Percentiles rank a stretch among this genome's conserved stretches.
phyloP scores from a whole-genome alignment of 1,284 basidiomycete genomes.

The Ganoderma lucidum region DNA sequence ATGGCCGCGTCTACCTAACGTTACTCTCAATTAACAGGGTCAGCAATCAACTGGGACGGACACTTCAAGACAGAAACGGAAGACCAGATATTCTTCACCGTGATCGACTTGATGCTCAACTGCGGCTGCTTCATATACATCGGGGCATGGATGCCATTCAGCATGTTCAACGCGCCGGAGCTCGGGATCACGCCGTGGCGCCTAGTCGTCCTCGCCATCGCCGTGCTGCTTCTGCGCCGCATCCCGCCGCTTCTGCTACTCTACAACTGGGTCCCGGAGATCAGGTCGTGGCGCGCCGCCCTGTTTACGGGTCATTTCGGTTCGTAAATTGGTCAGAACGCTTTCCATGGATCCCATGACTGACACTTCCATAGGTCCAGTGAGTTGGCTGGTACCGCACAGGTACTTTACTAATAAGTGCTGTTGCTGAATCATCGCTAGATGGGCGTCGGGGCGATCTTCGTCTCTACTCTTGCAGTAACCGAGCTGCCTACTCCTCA shows the following conservation, averaged over 20 bases:
- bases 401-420: neutral
- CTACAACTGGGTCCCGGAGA: conserved; percentile 88
- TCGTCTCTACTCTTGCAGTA: conserved; percentile 83
- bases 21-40: conserved; percentile 53
- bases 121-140: conserved; percentile 91
- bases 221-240: conserved; percentile 76
- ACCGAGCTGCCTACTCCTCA: conserved; percentile 69
- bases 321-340: neutral
- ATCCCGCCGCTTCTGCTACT: conserved; percentile 79
- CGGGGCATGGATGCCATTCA: conserved; percentile 89
- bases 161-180: conserved; percentile 65
- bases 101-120: conserved; percentile 88
- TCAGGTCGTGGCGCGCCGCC: conserved; percentile 80
- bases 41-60: conserved; percentile 94
- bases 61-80: conserved; percentile 89
- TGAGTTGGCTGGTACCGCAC: conserved; percentile 41
- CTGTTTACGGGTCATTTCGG: conserved; percentile 91
- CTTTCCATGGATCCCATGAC: neutral
- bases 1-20: neutral
- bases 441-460: conserved; percentile 88
- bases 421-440: conserved; percentile 35
- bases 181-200: conserved; percentile 79
- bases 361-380: conserved; percentile 53
- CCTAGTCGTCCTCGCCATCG: conserved; percentile 72
- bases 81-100: conserved; percentile 86